Conservation (phyloP, 2,329 filamentous ascomycete species). For the Clonostachys solani region DNA sequence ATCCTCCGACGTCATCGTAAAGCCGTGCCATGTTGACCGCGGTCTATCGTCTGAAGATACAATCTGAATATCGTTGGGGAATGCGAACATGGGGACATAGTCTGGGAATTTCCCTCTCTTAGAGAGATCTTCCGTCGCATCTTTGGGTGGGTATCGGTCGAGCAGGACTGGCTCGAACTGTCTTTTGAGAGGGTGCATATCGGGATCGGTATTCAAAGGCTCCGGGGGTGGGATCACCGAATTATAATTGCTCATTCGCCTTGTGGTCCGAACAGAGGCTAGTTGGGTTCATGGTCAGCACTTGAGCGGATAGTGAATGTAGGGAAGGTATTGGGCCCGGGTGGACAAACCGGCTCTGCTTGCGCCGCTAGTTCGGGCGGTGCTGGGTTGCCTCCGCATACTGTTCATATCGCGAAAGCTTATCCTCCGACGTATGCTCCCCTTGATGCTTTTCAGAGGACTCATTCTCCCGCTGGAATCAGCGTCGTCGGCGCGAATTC, state of each 20-base stretch:
- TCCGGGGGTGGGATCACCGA: constrained; percentile 94
- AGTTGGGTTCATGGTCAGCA: constrained; percentile 2
- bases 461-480: constrained; percentile 47
- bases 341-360: constrained; percentile 34
- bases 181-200: constrained; percentile 93
- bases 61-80: constrained; percentile 96
- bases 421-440: constrained; percentile 87
- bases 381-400: constrained; percentile 78
- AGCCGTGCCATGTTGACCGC: constrained; percentile 97
- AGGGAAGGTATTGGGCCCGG: background rate
- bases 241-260: constrained; percentile 93
- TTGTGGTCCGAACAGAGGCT: constrained; percentile 72
- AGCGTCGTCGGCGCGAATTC: constrained; percentile 72
- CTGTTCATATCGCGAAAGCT: constrained; percentile 95
- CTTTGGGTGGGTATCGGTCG: constrained; percentile 86
- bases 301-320: background rate
- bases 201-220: constrained; percentile 80
- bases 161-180: constrained; percentile 95
- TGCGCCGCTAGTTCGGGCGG: constrained; percentile 63
- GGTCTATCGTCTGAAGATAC: constrained; percentile 93
- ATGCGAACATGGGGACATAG: constrained; percentile 99
- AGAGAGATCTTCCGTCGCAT: constrained; percentile 73
- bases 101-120: constrained; percentile 87
- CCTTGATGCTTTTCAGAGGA: constrained; percentile 60
- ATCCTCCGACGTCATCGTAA: constrained; percentile 94